These are phyloP conservation scores for Naganishia kalamii DNA, from an alignment of 768 basidiomycete species.

Conservation along the genomic window DNA sequence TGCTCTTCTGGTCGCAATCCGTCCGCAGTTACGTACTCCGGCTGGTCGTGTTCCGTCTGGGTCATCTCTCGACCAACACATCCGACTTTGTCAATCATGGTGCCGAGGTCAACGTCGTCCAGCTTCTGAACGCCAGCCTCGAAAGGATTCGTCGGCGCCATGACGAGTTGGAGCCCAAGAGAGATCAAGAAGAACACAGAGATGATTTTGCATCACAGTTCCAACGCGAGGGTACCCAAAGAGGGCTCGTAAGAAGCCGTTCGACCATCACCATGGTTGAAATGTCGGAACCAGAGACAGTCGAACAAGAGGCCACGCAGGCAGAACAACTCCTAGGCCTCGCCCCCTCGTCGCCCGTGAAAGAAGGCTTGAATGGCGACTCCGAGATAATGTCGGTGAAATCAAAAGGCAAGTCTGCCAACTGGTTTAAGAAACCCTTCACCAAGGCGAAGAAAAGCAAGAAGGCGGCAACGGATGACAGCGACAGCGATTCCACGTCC, in stretches of 20 bases:
- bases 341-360: conserved; percentile 6
- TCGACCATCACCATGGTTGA: conserved; percentile 46
- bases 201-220: conserved; percentile 16
- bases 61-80: conserved; percentile 44
- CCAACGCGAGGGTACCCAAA: conserved; percentile 20
- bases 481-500: conserved; percentile 20
- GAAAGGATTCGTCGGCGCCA: conserved; percentile 48
- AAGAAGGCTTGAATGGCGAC: conserved; percentile 11
- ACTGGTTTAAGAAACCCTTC: conserved; percentile 43
- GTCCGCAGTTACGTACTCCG: conserved; percentile 46
- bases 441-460: conserved; percentile 34
- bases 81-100: conserved; percentile 36
- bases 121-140: conserved; percentile 47
- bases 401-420: conserved; percentile 32
- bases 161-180: conserved; percentile 48
- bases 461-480: conserved; percentile 16
- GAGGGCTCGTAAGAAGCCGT: conserved; percentile 30
- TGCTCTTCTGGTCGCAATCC: conserved; percentile 48
- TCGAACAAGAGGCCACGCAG: conserved; percentile 4
- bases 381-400: conserved; percentile 5
- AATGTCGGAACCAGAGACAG: conserved; percentile 9
- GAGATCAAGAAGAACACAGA: background rate
- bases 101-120: conserved; percentile 44
- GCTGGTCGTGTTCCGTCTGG: conserved; percentile 49
- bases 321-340: conserved; percentile 20